A percentile compares a stretch with the other conserved stretches of the same genome.
These are phyloP conservation scores for Mycena albidolilacea DNA, from an alignment of 768 basidiomycete species.

Conservation along the genomic window DNA sequence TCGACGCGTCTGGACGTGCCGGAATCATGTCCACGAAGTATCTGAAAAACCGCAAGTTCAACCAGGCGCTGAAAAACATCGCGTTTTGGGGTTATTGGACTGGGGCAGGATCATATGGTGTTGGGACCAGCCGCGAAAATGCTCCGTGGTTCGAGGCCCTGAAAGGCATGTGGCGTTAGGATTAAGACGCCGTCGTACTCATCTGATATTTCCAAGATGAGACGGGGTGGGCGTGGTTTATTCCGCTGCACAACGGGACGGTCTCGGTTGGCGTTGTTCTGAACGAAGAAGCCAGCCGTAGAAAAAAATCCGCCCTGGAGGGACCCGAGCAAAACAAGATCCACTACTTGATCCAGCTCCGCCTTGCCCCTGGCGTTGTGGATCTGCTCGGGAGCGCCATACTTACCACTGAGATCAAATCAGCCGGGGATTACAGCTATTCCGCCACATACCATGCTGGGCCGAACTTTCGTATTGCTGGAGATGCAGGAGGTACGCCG, in stretches of 20 bases:
- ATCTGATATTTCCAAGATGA: constrained; percentile 52
- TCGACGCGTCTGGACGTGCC: constrained; percentile 74
- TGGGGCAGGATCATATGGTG: constrained; percentile 59
- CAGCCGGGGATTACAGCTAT: constrained; percentile 54
- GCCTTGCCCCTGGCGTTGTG: constrained; percentile 44
- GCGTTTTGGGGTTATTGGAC: constrained; percentile 81
- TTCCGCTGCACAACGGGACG: constrained; percentile 66
- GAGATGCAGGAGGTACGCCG: not conserved
- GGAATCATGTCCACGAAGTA: constrained; percentile 74
- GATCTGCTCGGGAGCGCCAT: constrained; percentile 45
- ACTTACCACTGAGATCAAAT: constrained; percentile 44
- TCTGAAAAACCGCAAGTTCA: constrained; percentile 69
- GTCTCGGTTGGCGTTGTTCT: constrained; percentile 67
- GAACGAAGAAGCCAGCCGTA: constrained; percentile 53
- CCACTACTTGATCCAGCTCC: constrained; percentile 48
- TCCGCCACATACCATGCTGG: constrained; percentile 50
- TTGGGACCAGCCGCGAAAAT: constrained; percentile 59
- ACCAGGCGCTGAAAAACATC: constrained; percentile 69
- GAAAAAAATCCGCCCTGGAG: constrained; percentile 45
- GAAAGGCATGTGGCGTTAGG: constrained; percentile 53
- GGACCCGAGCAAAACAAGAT: constrained; percentile 40
- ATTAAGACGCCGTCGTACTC: not conserved
- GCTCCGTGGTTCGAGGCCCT: constrained; percentile 71
- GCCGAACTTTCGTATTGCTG: constrained; percentile 46
- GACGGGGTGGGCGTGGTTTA: constrained; percentile 71